Conservation (phyloP, 352 stramenopile species). For the Phytopythium vexans region DNA sequence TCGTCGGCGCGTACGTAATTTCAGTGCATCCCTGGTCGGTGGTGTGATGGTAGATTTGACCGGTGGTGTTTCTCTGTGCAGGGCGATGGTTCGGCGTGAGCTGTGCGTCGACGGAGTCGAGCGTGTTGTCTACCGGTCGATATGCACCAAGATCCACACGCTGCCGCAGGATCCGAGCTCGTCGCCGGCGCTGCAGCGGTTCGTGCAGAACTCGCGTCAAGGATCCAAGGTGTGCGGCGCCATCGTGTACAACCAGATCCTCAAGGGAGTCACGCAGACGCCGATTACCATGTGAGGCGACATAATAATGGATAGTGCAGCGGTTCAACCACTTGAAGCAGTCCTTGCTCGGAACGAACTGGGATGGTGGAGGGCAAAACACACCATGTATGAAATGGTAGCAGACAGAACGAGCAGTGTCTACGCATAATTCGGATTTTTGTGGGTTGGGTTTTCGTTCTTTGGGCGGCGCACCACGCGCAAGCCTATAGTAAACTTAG, state of each 20-base stretch:
- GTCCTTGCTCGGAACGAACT: no score
- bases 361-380: no score
- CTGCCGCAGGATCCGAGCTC: slow-evolving; percentile 11
- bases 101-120: slow-evolving; percentile 27
- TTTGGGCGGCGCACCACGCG: no score
- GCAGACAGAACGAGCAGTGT: no score
- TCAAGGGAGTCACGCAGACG: slow-evolving; percentile 13
- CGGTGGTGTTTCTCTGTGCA: slow-evolving; percentile 17
- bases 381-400: no score
- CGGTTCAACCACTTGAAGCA: no score
- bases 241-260: slow-evolving; percentile 42
- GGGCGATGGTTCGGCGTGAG: slow-evolving; percentile 29
- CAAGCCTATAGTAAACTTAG: no score
- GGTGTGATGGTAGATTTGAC: slow-evolving; percentile 35
- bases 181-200: slow-evolving; percentile 17
- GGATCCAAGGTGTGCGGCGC: slow-evolving; percentile 33
- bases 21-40: slow-evolving; percentile 16
- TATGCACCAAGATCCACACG: slow-evolving; percentile 32
- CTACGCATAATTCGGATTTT: no score
- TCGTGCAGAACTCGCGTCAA: slow-evolving; percentile 18
- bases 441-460: no score
- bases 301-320: no score
- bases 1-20: slow-evolving; percentile 30
- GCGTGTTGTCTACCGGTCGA: slow-evolving; percentile 24
- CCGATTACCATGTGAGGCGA: no score